Percentiles rank a stretch among this genome's conserved stretches.
phyloP scores from a whole-genome alignment of 108 stramenopile species.

The Cyclotella sp. region DNA sequence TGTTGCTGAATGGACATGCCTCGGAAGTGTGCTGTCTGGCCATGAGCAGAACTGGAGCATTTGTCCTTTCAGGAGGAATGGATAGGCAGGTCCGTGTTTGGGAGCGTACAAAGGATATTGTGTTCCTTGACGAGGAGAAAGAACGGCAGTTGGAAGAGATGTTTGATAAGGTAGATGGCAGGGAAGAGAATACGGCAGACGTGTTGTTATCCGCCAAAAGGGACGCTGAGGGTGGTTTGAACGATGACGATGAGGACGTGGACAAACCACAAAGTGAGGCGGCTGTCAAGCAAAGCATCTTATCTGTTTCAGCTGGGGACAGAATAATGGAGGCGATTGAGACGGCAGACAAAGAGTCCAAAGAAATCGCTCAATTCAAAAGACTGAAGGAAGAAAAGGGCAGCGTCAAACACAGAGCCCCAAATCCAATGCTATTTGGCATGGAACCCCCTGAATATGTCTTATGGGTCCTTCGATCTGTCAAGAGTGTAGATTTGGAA shows the following conservation, averaged over 20 bases:
- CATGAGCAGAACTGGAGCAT: constrained; percentile 86
- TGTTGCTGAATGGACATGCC: constrained; percentile 86
- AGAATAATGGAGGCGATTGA: constrained; percentile 95
- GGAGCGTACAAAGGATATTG: constrained; percentile 96
- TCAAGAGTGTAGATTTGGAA: constrained; percentile 93
- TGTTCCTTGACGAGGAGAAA: constrained; percentile 97
- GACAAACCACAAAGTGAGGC: constrained; percentile 86
- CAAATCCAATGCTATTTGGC: constrained; percentile 83
- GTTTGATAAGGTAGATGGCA: constrained; percentile 82
- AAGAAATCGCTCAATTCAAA: constrained; percentile 64
- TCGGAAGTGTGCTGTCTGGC: constrained; percentile 92
- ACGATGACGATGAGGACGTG: constrained; percentile 53
- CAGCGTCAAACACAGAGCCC: constrained; percentile 44
- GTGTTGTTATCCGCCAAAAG: constrained; percentile 54
- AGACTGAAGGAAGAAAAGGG: constrained; percentile 49
- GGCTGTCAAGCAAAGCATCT: constrained; percentile 82
- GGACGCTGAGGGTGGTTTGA: constrained; percentile 55
- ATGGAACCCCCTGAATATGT: constrained; percentile 89
- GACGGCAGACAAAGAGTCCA: constrained; percentile 84
- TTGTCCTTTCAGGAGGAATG: constrained; percentile 88
- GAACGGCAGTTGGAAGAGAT: constrained; percentile 90
- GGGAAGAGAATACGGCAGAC: constrained; percentile 61
- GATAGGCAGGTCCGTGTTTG: constrained; percentile 97
- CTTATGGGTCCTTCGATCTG: constrained; percentile 80
- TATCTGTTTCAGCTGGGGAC: constrained; percentile 91